Evolutionary conservation across 345 rosid genomes (phyloP).

Genomic region (Salix koriyanagi): DNA sequence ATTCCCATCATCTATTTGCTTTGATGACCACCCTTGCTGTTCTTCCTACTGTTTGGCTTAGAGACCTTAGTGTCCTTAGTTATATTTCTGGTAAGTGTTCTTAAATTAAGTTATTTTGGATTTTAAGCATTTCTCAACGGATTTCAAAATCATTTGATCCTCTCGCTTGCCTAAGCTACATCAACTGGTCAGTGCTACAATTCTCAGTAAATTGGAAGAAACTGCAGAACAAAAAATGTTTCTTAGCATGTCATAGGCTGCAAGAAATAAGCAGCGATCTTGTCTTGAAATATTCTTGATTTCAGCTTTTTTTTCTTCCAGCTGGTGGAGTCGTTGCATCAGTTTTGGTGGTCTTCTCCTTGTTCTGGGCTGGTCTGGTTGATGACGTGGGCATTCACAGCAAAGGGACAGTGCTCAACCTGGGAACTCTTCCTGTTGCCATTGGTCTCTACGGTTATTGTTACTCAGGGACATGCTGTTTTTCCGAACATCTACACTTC

Average conservation of each 20-base stretch:
- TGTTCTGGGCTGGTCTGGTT: conserved; percentile 84
- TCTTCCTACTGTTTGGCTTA: conserved; percentile 90
- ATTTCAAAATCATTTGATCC: neutral
- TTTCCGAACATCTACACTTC: conserved; percentile 94
- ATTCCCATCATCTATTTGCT: conserved; percentile 64
- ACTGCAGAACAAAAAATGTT: neutral
- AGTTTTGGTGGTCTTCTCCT: conserved; percentile 64
- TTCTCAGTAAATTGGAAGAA: neutral
- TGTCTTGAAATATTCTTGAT: conserved; percentile 10
- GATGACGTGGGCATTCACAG: conserved; percentile 65
- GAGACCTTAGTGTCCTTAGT: conserved; percentile 80
- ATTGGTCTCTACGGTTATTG: conserved; percentile 92
- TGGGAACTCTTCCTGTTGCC: conserved; percentile 82
- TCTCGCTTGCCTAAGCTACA: neutral
- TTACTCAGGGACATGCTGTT: conserved; percentile 94
- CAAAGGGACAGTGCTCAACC: conserved; percentile 61
- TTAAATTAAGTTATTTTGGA: neutral
- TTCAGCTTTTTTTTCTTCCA: conserved; percentile 22
- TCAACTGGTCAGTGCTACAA: neutral
- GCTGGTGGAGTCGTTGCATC: conserved; percentile 98
- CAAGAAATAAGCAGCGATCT: neutral
- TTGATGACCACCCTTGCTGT: conserved; percentile 62
- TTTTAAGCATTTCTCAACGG: neutral
- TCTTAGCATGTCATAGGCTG: neutral
- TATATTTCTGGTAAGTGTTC: conserved; percentile 69